Conservation (phyloP, 2,329 filamentous ascomycete species). For the Hypoxylon sp. region DNA sequence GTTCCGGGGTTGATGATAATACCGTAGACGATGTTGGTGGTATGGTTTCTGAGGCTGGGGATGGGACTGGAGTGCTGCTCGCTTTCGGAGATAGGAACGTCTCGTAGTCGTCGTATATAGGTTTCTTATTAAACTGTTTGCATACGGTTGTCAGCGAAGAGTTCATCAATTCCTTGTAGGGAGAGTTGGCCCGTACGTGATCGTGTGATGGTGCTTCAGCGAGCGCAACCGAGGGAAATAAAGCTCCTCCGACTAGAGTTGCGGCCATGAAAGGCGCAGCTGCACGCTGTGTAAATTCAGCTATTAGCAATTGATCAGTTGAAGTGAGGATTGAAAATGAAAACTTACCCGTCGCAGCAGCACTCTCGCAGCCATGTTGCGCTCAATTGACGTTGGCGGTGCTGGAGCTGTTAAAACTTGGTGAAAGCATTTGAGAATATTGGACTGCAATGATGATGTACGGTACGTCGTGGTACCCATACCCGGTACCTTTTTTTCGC, state of each 20-base stretch:
- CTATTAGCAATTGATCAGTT: conserved; percentile 46
- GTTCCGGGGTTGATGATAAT: conserved; percentile 47
- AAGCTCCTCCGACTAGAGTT: conserved; percentile 51
- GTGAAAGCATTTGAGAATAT: conserved; percentile 29
- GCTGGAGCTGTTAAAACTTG: conserved; percentile 20
- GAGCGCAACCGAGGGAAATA: conserved; percentile 53
- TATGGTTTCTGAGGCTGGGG: conserved; percentile 53
- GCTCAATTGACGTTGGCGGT: conserved; percentile 59
- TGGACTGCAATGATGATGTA: conserved; percentile 36
- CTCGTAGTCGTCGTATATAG: conserved; percentile 84
- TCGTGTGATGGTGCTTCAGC: conserved; percentile 61
- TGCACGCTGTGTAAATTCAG: conserved; percentile 56
- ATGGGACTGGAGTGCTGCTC: conserved; percentile 45
- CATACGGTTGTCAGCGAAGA: conserved; percentile 18
- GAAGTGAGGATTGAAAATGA: conserved; percentile 13
- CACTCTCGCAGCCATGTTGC: conserved; percentile 71
- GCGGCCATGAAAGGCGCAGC: conserved; percentile 67
- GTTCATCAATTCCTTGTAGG: not conserved
- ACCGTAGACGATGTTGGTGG: conserved; percentile 44
- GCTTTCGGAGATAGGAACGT: conserved; percentile 51
- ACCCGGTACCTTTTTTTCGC: conserved; percentile 42
- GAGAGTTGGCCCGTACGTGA: conserved; percentile 39
- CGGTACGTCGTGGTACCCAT: conserved; percentile 22
- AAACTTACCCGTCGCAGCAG: conserved; percentile 66
- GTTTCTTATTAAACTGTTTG: conserved; percentile 63